These are phyloP conservation scores for Penicillium sp. DNA, from an alignment of 2,329 filamentous ascomycete species.

Conservation along the genomic window DNA sequence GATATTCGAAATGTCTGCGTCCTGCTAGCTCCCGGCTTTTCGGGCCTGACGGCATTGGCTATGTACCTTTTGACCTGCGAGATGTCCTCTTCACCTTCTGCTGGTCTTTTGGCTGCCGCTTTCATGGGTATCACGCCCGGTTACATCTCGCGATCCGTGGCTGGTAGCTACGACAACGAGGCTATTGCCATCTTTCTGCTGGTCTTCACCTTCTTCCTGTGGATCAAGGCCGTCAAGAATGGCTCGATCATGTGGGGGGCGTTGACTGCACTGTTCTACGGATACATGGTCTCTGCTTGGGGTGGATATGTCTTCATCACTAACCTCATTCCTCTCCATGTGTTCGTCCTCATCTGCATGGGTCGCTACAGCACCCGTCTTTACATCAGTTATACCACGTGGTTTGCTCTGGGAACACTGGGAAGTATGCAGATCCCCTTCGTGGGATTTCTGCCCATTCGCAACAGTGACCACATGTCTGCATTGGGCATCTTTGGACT, in stretches of 20 bases:
- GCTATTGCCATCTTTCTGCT: conserved; percentile 98
- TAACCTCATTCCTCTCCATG: conserved; percentile 88
- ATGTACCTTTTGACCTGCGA: conserved; percentile 94
- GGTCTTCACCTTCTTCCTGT: conserved; percentile 97
- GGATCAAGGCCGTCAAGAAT: conserved; percentile 97
- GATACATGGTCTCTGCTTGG: conserved; percentile 99
- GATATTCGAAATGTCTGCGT: conserved; percentile 99
- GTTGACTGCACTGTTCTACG: conserved; percentile 91
- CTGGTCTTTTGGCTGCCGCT: conserved; percentile 83
- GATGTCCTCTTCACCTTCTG: conserved; percentile 92
- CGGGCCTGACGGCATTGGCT: conserved; percentile 85
- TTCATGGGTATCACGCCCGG: conserved; percentile 98
- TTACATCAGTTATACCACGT: conserved; percentile 95
- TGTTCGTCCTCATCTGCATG: conserved; percentile 93
- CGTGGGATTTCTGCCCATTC: conserved; percentile 92
- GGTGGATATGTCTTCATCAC: conserved; percentile 99
- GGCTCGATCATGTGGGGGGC: conserved; percentile 97
- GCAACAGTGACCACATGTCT: conserved; percentile 98
- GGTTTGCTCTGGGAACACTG: conserved; percentile 93
- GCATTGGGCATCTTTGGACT: conserved; percentile 93
- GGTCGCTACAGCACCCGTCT: conserved; percentile 89
- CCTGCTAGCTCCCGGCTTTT: conserved; percentile 88
- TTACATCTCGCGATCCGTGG: conserved; percentile 96
- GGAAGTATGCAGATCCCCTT: conserved; percentile 99
- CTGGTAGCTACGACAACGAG: conserved; percentile 98